Percentiles rank a stretch among this genome's conserved stretches.
Evolutionary conservation across 768 basidiomycete species (phyloP).

Genomic region (Tylopilus subfusipes): DNA sequence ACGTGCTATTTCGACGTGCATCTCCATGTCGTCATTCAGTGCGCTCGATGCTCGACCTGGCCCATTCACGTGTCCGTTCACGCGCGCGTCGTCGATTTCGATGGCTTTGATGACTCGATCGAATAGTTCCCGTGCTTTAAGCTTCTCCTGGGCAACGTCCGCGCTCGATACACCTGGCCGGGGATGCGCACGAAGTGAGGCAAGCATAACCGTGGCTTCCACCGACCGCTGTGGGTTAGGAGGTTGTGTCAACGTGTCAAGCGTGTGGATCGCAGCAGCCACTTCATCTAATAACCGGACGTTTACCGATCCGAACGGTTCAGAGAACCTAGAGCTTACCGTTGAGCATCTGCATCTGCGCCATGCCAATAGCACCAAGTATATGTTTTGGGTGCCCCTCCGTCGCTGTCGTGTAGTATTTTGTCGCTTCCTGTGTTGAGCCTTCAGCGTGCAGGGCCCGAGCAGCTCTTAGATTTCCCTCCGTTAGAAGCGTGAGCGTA

Average conservation of each 20-base stretch:
- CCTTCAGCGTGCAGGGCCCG: constrained; percentile 77
- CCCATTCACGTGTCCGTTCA: constrained; percentile 36
- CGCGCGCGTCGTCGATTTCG: constrained; percentile 54
- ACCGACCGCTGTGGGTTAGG: constrained; percentile 63
- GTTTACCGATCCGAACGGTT: background rate
- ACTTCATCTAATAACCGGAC: constrained; percentile 58
- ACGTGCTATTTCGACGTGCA: constrained; percentile 87
- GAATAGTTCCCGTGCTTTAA: constrained; percentile 76
- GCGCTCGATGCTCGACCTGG: constrained; percentile 43
- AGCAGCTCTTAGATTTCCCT: constrained; percentile 82
- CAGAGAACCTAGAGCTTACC: constrained; percentile 44
- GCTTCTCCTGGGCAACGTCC: constrained; percentile 68
- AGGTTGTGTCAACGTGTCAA: constrained; percentile 71
- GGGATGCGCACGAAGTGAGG: constrained; percentile 79
- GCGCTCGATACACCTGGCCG: constrained; percentile 74
- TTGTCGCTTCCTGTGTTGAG: constrained; percentile 56
- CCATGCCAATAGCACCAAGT: constrained; percentile 78
- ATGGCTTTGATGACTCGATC: constrained; percentile 70
- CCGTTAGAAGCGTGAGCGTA: constrained; percentile 76
- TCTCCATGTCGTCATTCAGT: constrained; percentile 75
- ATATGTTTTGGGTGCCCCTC: constrained; percentile 72
- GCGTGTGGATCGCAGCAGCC: constrained; percentile 79
- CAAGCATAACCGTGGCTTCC: constrained; percentile 87
- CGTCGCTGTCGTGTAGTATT: constrained; percentile 64
- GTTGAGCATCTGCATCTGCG: constrained; percentile 81